A percentile compares a stretch with the other conserved stretches of the same genome.
phyloP scores from a whole-genome alignment of 768 basidiomycete species.

The Kwoniella dendrophila region DNA sequence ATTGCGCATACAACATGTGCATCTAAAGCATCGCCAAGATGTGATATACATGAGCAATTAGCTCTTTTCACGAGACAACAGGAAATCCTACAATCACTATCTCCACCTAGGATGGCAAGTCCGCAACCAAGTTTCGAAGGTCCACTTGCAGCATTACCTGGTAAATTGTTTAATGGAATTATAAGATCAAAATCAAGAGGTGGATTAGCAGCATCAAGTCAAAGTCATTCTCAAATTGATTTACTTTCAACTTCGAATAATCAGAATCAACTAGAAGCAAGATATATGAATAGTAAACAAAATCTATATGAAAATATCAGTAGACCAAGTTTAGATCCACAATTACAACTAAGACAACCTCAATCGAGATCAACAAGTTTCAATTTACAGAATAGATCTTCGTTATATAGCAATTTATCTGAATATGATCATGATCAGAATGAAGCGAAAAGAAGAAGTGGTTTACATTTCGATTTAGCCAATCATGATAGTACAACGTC shows the following conservation, averaged over 20 bases:
- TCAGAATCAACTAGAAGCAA: not conserved
- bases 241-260: not conserved
- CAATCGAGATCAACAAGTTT: constrained; percentile 14
- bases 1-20: constrained; percentile 68
- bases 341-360: too few relatives aligned
- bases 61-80: constrained; percentile 32
- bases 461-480: constrained; percentile 10
- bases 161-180: constrained; percentile 25
- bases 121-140: constrained; percentile 29
- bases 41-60: constrained; percentile 36
- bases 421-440: constrained; percentile 19
- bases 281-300: not conserved
- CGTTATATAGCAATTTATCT: constrained; percentile 12
- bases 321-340: constrained; percentile 16
- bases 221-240: constrained; percentile 5
- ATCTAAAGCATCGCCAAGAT: constrained; percentile 20
- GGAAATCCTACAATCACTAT: constrained; percentile 17
- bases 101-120: constrained; percentile 25
- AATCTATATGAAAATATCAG: not conserved
- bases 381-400: constrained; percentile 16
- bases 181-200: constrained; percentile 28
- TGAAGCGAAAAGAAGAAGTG: constrained; percentile 9
- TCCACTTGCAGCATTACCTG: constrained; percentile 22
- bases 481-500: not conserved
- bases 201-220: constrained; percentile 1